Percentiles rank a stretch among this genome's conserved stretches.
Conservation (phyloP, 768 basidiomycete species). For the Termitomyces sp. region DNA sequence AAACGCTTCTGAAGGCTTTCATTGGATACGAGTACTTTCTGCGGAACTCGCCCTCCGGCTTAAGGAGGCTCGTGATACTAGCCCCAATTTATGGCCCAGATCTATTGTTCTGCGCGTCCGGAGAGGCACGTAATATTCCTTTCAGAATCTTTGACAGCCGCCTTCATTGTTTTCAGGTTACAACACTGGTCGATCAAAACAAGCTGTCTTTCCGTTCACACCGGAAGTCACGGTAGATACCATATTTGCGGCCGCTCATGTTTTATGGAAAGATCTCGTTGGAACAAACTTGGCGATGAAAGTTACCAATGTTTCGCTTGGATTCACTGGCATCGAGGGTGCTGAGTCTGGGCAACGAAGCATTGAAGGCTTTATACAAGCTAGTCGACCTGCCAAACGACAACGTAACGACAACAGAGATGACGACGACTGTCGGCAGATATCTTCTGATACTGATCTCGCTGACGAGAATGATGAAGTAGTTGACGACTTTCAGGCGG, state of each 20-base stretch:
- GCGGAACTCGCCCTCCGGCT: conserved; percentile 86
- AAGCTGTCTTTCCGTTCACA: conserved; percentile 83
- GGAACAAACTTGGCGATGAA: conserved; percentile 52
- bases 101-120: conserved; percentile 76
- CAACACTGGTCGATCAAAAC: conserved; percentile 68
- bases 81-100: conserved; percentile 87
- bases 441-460: conserved; percentile 1
- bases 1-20: conserved; percentile 68
- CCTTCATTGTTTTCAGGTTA: conserved; percentile 43
- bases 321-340: conserved; percentile 74
- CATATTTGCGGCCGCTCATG: conserved; percentile 71
- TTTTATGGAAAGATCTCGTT: conserved; percentile 85
- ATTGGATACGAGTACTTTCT: conserved; percentile 90
- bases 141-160: neutral
- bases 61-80: conserved; percentile 69
- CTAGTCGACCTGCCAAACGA: conserved; percentile 32
- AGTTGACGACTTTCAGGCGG: neutral
- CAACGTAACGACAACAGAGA: conserved; percentile 25
- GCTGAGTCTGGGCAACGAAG: conserved; percentile 76
- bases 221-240: conserved; percentile 68
- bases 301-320: conserved; percentile 66
- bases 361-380: conserved; percentile 83
- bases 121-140: conserved; percentile 44
- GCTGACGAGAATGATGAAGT: neutral
- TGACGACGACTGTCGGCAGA: conserved; percentile 6